phyloP scores from a whole-genome alignment of 2,329 filamentous ascomycete genomes.

The Aspergillus sp. region DNA sequence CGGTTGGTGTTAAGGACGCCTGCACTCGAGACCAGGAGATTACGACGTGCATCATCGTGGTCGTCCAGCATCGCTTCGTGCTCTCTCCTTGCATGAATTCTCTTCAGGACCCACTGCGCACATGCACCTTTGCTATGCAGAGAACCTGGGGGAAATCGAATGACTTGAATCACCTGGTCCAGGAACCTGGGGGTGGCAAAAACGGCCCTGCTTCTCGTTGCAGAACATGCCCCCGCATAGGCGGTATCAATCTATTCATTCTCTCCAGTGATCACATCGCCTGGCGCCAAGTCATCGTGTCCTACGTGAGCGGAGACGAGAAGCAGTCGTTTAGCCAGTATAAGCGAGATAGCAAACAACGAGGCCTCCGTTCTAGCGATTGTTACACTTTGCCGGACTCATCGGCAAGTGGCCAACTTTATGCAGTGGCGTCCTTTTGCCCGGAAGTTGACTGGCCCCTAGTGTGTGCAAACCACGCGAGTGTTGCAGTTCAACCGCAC shows the following conservation, averaged over 20 bases:
- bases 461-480: background rate
- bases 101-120: background rate
- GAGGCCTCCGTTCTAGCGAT: slow-evolving; percentile 1
- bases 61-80: background rate
- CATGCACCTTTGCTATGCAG: background rate
- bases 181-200: slow-evolving; percentile 1
- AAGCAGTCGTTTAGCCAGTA: background rate
- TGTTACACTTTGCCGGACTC: slow-evolving; percentile 1
- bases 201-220: background rate
- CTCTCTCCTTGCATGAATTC: background rate
- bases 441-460: background rate
- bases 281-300: background rate
- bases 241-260: background rate
- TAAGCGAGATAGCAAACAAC: slow-evolving; percentile 3
- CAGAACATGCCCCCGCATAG: background rate
- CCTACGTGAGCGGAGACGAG: background rate
- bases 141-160: background rate
- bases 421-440: slow-evolving; percentile 1
- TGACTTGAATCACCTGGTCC: background rate
- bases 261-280: background rate
- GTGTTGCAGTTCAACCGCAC: background rate
- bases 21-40: background rate
- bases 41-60: background rate
- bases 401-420: slow-evolving; percentile 8
- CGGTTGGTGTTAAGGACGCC: background rate